A percentile compares a stretch with the other conserved stretches of the same genome.
phyloP scores from a whole-genome alignment of 306 rosid species.

The Cucurbita pepo region DNA sequence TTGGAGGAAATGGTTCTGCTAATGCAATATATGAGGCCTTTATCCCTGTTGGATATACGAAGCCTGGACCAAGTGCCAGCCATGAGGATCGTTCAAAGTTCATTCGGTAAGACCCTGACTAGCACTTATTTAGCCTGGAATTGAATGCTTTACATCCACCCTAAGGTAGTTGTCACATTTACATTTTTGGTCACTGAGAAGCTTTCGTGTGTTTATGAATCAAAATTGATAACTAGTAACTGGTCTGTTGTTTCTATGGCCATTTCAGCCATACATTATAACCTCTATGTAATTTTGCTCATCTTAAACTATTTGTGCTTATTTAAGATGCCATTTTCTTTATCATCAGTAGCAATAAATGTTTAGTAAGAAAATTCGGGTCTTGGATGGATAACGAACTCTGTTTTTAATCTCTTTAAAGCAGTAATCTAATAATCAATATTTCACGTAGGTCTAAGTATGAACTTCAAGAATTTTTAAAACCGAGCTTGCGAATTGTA shows the following conservation, averaged over 20 bases:
- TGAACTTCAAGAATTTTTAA: constrained; percentile 81
- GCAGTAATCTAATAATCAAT: not conserved
- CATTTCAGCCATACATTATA: not conserved
- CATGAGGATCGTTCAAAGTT: constrained; percentile 58
- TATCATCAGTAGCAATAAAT: not conserved
- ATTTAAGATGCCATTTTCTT: not conserved
- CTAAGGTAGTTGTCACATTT: not conserved
- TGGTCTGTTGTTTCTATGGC: not conserved
- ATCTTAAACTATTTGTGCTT: not conserved
- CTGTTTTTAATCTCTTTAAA: not conserved
- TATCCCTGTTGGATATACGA: constrained; percentile 61
- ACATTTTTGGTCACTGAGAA: not conserved
- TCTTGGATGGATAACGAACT: not conserved
- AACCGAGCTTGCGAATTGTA: constrained; percentile 77
- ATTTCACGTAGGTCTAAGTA: constrained; percentile 60
- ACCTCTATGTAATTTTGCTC: not conserved
- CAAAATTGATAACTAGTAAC: not conserved
- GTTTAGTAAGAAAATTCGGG: not conserved
- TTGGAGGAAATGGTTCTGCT: constrained; percentile 89
- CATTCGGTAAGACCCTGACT: constrained; percentile 42
- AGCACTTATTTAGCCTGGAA: not conserved
- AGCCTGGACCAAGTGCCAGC: constrained; percentile 65
- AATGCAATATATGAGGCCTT: constrained; percentile 90
- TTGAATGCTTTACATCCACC: not conserved
- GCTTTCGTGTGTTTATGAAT: not conserved